These are phyloP conservation scores for Corymbia citriodora DNA, from an alignment of 441 rosid species.

Conservation along the genomic window DNA sequence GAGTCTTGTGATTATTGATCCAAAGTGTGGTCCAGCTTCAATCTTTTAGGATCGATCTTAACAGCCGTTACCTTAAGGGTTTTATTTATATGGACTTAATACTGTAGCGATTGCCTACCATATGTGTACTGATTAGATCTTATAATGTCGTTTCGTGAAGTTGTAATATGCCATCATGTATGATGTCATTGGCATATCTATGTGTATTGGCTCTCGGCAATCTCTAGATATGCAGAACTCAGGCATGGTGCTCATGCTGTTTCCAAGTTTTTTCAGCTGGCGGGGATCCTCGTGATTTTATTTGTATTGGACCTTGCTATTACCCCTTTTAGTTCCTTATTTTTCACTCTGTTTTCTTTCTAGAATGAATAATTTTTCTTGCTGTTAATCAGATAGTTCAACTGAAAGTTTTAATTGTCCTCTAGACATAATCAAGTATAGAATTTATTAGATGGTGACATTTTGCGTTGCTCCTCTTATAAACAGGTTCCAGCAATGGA, in stretches of 20 bases:
- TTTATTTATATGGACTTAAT: too few species aligned
- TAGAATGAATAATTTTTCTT: not conserved
- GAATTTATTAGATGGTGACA: not conserved
- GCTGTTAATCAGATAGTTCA: not conserved
- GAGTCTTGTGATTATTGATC: not conserved
- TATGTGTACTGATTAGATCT: not conserved
- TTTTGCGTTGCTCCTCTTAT: too few species aligned
- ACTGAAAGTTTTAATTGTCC: not conserved
- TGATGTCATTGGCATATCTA: not conserved
- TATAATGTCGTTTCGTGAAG: not conserved
- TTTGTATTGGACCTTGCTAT: not conserved
- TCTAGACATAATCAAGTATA: not conserved
- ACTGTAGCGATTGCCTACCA: not conserved
- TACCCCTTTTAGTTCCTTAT: not conserved
- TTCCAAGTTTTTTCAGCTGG: not conserved
- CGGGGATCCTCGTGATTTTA: not conserved
- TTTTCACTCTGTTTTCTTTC: not conserved
- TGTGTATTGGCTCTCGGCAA: not conserved
- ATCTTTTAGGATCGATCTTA: not conserved
- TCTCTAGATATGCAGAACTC: not conserved
- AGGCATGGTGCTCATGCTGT: not conserved
- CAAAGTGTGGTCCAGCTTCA: not conserved
- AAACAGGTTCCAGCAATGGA: slow-evolving; percentile 91
- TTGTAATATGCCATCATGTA: not conserved
- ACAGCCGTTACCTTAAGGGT: not conserved